Base-by-base conservation (phyloP, 164 flowering plant genomes). In the Kalanchoe fedtschenkoi region DNA sequence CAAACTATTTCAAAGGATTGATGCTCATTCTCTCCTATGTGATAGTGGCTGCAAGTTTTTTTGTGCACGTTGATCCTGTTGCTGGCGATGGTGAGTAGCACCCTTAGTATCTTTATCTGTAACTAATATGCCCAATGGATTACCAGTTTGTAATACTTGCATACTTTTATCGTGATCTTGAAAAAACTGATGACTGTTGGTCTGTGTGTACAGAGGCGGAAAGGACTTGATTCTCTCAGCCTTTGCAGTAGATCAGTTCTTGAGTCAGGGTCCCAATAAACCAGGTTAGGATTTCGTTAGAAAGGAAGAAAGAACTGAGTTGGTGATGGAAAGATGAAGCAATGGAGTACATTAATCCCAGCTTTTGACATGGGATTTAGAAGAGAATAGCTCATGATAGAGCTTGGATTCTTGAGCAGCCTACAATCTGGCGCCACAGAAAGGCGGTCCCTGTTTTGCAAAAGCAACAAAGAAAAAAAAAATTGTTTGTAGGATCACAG, bases 71-170 rank as follows among this genome's bases (percentile, higher is more conserved):
- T 4, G 51, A 43, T 43, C 51, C 51, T 43, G 4, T 24, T 5
- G 51, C 51, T n/a, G 51, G 51, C 19, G 51, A 43, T n/a, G 51
- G 51, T 43, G 51, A 43, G 51, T 43, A 43, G 51, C 51, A n/a
- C 1, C 22, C 22, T 15, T 43, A 3, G 24, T 43, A 21, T 43
- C 19, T 43, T 43, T 37, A 16, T 41, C 16, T 43, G 11, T 37
- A 37, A 37, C 11, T 37, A 37, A 37, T 37, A 37, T 15, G 39
- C 39, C 39, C 1, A 37, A n/a, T n/a, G n/a, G n/a, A n/a, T n/a
- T n/a, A n/a, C n/a, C n/a, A n/a, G n/a, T n/a, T n/a, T n/a, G n/a
- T n/a, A n/a, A n/a, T n/a, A n/a, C n/a, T n/a, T n/a, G n/a, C n/a
- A n/a, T n/a, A n/a, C n/a, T n/a, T n/a, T n/a, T n/a, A n/a, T n/a